Evolutionary conservation across 768 basidiomycete genomes (phyloP), one percentile per base, ranked within the genome.

Genomic region (Coprinopsis marcescibilis): DNA sequence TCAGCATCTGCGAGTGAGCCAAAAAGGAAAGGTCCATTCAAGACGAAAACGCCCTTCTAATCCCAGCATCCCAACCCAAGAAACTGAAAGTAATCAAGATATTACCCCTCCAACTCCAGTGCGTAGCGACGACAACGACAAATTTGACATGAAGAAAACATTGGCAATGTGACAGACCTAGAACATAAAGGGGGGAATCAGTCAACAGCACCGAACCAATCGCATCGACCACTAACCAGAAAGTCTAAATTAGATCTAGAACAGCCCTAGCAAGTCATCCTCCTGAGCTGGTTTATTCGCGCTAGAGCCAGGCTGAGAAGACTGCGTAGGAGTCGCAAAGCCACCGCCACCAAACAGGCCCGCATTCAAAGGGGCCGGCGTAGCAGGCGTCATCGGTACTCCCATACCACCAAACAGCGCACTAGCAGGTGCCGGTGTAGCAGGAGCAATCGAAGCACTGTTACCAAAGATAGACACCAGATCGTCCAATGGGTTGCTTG

Each of bases 401-500:
- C 45, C 48, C 29, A 37, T 45, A 3, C 50, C 39, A 15, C 50
- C 51, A 11, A 36, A 46, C 10, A 54, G 34, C 8, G 64, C 51
- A 21, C 60, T 48, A 19, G 54, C 56, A 20, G 55, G 45, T 56
- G 41, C 43, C 6, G 52, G 49, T n/a, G 47, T 59, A 17, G 65
- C 63, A 52, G 67, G 61, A 52, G 70, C 58, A 58, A n/a, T n/a
- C n/a, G n/a, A n/a, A n/a, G n/a, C n/a, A n/a, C n/a, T n/a, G n/a
- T 68, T 57, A 13, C 89, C 90, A 60, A 96, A 96, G 55, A 96
- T 89, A 6, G 91, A 93, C 19, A 94, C 91, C 10, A 96, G 75
- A 61, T 96, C 92, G 63, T 95, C 92, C 35, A 95, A 71, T 1
- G 93, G 93, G 60, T 96, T 96, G 50, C 76, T 77, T 12, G 90